These are phyloP conservation scores for Amanita thiersii DNA, from an alignment of 768 basidiomycete genomes.

Conservation along the genomic window DNA sequence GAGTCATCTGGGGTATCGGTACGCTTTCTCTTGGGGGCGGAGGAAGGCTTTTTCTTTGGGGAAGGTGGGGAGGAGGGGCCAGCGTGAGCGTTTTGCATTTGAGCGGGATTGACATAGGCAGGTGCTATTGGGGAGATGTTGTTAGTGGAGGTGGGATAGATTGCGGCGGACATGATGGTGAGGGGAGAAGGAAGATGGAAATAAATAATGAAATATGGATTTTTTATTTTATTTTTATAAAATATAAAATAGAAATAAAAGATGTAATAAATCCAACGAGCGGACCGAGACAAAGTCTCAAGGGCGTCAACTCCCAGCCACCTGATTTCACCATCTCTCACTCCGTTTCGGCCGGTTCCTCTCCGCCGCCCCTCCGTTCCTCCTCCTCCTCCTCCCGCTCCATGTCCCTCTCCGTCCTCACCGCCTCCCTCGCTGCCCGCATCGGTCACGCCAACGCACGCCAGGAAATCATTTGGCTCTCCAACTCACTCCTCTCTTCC, in stretches of 20 bases:
- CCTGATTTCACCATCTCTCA: slow-evolving; percentile 7
- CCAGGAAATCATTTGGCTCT: slow-evolving; percentile 38
- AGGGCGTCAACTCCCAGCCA: slow-evolving; percentile 2
- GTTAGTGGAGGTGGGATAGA: slow-evolving; percentile 22
- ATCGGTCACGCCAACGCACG: slow-evolving; percentile 29
- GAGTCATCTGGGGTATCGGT: slow-evolving; percentile 51
- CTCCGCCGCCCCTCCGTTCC: not conserved
- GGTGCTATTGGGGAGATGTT: slow-evolving; percentile 25
- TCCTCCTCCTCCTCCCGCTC: not conserved
- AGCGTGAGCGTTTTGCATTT: slow-evolving; percentile 36
- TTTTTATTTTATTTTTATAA: slow-evolving; percentile 9
- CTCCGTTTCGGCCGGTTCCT: slow-evolving; percentile 8
- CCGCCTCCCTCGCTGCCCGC: slow-evolving; percentile 17
- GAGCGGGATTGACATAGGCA: slow-evolving; percentile 33
- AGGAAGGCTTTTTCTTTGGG: slow-evolving; percentile 30
- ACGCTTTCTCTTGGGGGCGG: slow-evolving; percentile 50
- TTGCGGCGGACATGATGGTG: slow-evolving; percentile 11
- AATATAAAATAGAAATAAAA: slow-evolving; percentile 13
- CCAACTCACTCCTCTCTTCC: too few relatives aligned
- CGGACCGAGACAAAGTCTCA: slow-evolving; percentile 21
- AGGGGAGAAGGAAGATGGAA: slow-evolving; percentile 15
- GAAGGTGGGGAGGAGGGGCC: slow-evolving; percentile 29
- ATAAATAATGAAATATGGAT: slow-evolving; percentile 10
- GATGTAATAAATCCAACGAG: slow-evolving; percentile 14
- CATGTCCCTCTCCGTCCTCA: slow-evolving; percentile 11